A percentile compares a stretch with the other conserved stretches of the same genome.
Conservation (phyloP, 1,284 basidiomycete genomes). For the Phlebopus sp. region DNA sequence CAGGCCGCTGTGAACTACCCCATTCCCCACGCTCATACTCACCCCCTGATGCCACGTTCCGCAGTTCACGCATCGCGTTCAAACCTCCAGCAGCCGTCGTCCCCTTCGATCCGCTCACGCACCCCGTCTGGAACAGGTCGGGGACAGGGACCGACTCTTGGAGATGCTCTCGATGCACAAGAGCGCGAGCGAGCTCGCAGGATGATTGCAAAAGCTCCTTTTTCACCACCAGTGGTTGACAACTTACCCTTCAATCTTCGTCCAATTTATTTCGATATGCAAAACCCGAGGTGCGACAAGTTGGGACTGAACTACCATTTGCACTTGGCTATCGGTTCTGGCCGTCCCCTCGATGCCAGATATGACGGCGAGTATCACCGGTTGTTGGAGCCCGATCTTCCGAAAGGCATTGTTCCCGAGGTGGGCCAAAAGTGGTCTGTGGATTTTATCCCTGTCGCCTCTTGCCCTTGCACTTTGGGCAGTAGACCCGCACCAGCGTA, state of each 20-base stretch:
- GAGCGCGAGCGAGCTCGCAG: not conserved
- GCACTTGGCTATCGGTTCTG: not conserved
- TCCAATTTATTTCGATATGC: conserved; percentile 11
- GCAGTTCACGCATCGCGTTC: not conserved
- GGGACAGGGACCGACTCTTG: not conserved
- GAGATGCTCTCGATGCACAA: not conserved
- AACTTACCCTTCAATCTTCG: conserved; percentile 4
- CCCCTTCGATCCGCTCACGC: not conserved
- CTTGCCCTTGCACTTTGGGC: not conserved
- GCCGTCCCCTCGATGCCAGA: conserved; percentile 11
- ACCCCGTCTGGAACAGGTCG: not conserved
- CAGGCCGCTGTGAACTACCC: not conserved
- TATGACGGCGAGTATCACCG: conserved; percentile 6
- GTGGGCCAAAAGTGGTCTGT: conserved; percentile 1
- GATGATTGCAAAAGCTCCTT: not conserved
- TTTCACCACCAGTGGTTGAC: not conserved
- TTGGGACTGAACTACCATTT: not conserved
- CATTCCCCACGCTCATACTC: not conserved
- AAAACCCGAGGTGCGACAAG: not conserved
- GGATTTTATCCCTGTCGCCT: not conserved
- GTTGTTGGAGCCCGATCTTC: not conserved
- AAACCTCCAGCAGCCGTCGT: not conserved
- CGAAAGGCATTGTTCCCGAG: not conserved
- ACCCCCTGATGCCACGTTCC: not conserved
- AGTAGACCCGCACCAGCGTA: not conserved